Evolutionary conservation across 2,329 filamentous ascomycete species (phyloP), one percentile per base, ranked within the genome.

Genomic region (Fusarium oligoseptatum): DNA sequence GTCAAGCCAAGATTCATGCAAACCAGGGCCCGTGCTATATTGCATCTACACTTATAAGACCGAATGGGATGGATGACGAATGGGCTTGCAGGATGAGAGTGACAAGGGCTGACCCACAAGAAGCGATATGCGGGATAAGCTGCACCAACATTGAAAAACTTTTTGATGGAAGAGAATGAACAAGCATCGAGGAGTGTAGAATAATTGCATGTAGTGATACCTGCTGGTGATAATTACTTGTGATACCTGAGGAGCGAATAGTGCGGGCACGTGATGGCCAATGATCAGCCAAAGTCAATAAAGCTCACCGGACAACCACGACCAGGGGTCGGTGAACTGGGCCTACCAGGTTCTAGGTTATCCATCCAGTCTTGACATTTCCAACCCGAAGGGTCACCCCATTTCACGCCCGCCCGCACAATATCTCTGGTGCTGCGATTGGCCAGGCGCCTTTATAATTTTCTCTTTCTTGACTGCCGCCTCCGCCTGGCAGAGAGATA

Each of bases 381-480:
- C 65, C 65, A 67, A 66, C 67, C 50, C 11, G 17, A 73, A 73
- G 58, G 36, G 70, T 79, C 77, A 79, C 74, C 76, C 77, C 74
- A 78, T 79, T 75, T 78, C 75, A 68, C 74, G 60, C 68, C 68
- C 62, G 69, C 70, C 68, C 62, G 69, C 70, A 74, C 64, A 70
- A 69, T 67, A 79, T 76, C 77, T 70, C 70, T 71, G 70, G 62
- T 66, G 64, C 77, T 79, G 70, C 76, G 65, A 79, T 79, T 79
- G 77, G 77, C 67, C 74, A 69, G 22, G 22, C 37, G 34, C 24
- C 56, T 58, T 39, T 58, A 39, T 55, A 27, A 39, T 58, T 71
- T 73, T 67, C 72, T 64, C 71, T 45, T 69, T 61, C 71, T 71
- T 63, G 74, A 57, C 68, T 68, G 66, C 41, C 55, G 67, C 62